Percentiles rank a stretch among this genome's conserved stretches.
These are phyloP conservation scores for Trebouxia sp. DNA, from an alignment of 139 green algal genomes.

Conservation along the genomic window DNA sequence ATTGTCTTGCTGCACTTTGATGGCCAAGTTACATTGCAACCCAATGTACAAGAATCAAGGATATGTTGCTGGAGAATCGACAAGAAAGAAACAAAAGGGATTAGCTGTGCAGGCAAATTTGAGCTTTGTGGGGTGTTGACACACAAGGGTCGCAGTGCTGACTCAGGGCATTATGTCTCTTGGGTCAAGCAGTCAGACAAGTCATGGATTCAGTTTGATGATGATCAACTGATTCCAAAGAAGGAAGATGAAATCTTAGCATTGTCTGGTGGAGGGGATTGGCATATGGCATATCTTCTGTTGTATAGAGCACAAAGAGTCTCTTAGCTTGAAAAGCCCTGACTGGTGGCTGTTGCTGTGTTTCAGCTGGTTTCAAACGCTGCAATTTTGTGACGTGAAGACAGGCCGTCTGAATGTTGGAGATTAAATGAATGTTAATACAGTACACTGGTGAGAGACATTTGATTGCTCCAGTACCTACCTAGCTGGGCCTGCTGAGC, in stretches of 20 bases:
- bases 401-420: no score
- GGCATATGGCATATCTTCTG: constrained; percentile 97
- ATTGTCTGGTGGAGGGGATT: constrained; percentile 92
- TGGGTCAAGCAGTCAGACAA: constrained; percentile 92
- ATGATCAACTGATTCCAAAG: constrained; percentile 82
- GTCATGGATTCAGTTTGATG: constrained; percentile 95
- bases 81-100: no score
- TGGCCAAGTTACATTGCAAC: background rate
- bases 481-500: no score
- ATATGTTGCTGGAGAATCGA: background rate
- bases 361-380: no score
- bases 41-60: background rate
- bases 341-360: no score
- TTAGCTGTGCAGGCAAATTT: constrained; percentile 77
- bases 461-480: no score
- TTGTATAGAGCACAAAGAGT: constrained; percentile 80
- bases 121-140: constrained; percentile 92
- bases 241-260: constrained; percentile 89
- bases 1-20: background rate
- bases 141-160: constrained; percentile 96
- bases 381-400: no score
- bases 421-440: no score
- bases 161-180: constrained; percentile 95
- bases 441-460: no score
- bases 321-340: background rate